phyloP scores from a whole-genome alignment of 495 filamentous ascomycete species.

The Geopyxis carbonaria region DNA sequence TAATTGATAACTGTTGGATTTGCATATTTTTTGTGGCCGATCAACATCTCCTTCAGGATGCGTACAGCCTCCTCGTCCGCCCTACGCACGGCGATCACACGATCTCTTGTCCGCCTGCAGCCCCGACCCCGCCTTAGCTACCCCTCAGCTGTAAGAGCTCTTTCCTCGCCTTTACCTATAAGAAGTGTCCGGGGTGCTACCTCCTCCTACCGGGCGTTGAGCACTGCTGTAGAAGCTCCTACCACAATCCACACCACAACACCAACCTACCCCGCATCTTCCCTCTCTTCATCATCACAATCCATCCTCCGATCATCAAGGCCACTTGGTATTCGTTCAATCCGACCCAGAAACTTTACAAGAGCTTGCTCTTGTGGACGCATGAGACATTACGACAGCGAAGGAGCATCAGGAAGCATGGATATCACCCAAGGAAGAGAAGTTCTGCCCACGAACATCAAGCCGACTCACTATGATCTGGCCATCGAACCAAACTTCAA shows the following conservation, averaged over 20 bases:
- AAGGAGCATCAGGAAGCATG: constrained; percentile 15
- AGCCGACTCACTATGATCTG: constrained; percentile 52
- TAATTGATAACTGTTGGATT: too few relatives aligned
- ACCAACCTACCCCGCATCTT: neutral
- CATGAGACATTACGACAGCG: constrained; percentile 20
- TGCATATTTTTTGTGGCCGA: too few relatives aligned
- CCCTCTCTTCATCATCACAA: constrained; percentile 3
- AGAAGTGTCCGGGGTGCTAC: too few relatives aligned
- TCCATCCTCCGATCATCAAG: constrained; percentile 3
- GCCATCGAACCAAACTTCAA: constrained; percentile 57
- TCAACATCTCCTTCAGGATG: too few relatives aligned
- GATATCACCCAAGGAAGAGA: constrained; percentile 32
- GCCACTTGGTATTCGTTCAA: neutral
- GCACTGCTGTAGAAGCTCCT: neutral
- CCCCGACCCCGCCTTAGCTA: constrained; percentile 1
- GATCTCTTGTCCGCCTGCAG: neutral
- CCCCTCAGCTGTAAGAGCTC: neutral
- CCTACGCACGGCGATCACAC: constrained; percentile 1
- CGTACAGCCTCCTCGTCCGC: neutral
- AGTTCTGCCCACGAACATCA: constrained; percentile 46
- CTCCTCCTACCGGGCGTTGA: neutral
- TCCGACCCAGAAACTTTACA: constrained; percentile 13
- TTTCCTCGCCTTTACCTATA: neutral
- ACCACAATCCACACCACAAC: neutral
- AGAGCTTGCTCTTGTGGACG: constrained; percentile 23